Conservation (phyloP, 2,329 filamentous ascomycete genomes). For the Ramichloridium luteum region DNA sequence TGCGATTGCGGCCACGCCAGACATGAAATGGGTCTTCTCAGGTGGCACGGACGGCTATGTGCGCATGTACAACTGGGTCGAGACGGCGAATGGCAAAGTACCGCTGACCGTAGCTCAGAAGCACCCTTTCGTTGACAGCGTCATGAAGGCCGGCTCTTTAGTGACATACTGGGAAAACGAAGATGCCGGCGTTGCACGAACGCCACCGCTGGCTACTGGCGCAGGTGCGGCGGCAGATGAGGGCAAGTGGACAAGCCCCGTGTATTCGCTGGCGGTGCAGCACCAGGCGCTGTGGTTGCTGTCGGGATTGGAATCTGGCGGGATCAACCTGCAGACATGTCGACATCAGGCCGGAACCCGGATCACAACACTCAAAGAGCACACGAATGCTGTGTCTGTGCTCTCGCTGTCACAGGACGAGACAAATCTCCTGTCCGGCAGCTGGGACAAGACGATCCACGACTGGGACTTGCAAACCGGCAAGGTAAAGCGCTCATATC, state of each 20-base stretch:
- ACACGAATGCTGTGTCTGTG: slow-evolving; percentile 85
- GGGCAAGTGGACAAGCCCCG: slow-evolving; percentile 50
- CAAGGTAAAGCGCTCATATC: slow-evolving; percentile 60
- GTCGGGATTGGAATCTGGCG: slow-evolving; percentile 78
- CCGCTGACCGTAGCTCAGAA: slow-evolving; percentile 88
- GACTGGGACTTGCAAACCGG: slow-evolving; percentile 95
- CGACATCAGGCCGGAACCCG: slow-evolving; percentile 89
- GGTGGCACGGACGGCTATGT: slow-evolving; percentile 93
- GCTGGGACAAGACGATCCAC: slow-evolving; percentile 89
- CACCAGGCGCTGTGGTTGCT: slow-evolving; percentile 84
- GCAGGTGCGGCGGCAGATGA: slow-evolving; percentile 42
- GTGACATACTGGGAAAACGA: slow-evolving; percentile 99
- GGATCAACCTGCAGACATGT: slow-evolving; percentile 85
- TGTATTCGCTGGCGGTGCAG: slow-evolving; percentile 88
- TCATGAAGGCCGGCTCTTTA: slow-evolving; percentile 85
- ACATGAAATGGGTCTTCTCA: slow-evolving; percentile 89
- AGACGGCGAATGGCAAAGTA: slow-evolving; percentile 88
- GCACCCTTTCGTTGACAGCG: slow-evolving; percentile 94
- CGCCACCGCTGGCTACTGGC: too few species aligned
- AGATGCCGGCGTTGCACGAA: slow-evolving; percentile 42
- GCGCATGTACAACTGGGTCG: slow-evolving; percentile 88
- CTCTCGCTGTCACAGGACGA: slow-evolving; percentile 74
- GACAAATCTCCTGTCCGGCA: slow-evolving; percentile 74
- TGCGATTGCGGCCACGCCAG: slow-evolving; percentile 77
- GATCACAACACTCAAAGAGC: slow-evolving; percentile 67